Percentiles rank a stretch among this genome's conserved stretches.
Evolutionary conservation across 140 eudicot genomes (phyloP).

Genomic region (Oenanthe javanica): DNA sequence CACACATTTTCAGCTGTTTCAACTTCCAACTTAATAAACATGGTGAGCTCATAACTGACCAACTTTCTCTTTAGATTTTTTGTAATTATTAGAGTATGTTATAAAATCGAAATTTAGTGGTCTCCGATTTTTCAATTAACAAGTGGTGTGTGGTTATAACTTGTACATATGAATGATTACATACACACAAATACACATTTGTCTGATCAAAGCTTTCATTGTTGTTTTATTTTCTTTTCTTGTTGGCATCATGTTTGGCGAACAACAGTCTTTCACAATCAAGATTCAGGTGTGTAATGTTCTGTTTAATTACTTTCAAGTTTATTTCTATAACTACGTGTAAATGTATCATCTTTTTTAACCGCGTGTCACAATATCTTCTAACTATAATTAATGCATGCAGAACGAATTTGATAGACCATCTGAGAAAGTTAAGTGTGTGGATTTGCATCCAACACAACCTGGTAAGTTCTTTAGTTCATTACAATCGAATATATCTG

Average conservation of each 20-base stretch:
- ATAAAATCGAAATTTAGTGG: too few species aligned
- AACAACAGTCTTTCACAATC: conserved; percentile 13
- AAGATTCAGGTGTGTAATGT: conserved; percentile 10
- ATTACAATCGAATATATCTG: background rate
- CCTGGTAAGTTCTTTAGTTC: conserved; percentile 8
- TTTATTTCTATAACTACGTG: background rate
- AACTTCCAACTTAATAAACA: background rate
- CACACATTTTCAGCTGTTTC: background rate
- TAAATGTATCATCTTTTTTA: background rate
- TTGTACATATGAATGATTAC: too few species aligned
- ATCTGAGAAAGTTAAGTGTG: conserved; percentile 13
- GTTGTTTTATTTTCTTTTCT: background rate
- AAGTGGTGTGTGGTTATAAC: too few species aligned
- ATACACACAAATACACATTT: too few species aligned
- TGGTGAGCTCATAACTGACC: background rate
- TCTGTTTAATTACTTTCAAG: background rate
- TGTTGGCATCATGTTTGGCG: background rate
- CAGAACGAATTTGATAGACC: conserved; percentile 8
- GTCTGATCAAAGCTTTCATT: background rate
- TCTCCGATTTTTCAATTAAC: too few species aligned
- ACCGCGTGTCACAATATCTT: background rate
- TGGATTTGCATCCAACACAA: conserved; percentile 14
- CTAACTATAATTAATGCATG: background rate
- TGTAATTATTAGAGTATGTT: too few species aligned
- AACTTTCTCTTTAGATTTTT: background rate